These are phyloP conservation scores for Nicotiana knightiana DNA, from an alignment of 257 asterid species.

Conservation along the genomic window DNA sequence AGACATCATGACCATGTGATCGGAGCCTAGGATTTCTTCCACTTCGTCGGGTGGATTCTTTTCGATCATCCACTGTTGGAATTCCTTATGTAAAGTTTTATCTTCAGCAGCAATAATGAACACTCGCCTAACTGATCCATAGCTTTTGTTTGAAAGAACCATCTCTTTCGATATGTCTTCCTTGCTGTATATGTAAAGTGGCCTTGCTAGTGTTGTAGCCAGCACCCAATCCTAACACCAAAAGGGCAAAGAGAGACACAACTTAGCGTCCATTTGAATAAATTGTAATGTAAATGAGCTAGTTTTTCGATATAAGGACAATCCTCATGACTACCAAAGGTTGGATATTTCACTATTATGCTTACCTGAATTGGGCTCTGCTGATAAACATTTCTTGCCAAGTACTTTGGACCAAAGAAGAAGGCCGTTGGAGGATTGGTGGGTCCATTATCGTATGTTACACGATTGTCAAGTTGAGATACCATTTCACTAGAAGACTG, in stretches of 20 bases:
- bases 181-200: background rate
- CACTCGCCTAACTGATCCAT: conserved; percentile 24
- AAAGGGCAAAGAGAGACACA: background rate
- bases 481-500: background rate
- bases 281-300: no score
- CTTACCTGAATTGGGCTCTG: conserved; percentile 25
- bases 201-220: conserved; percentile 23
- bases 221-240: conserved; percentile 24
- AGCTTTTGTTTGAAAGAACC: background rate
- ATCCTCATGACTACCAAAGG: background rate
- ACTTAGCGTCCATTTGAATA: background rate
- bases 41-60: conserved; percentile 30
- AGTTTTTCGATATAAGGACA: background rate
- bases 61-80: conserved; percentile 25
- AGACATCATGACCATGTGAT: conserved; percentile 36
- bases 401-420: conserved; percentile 17
- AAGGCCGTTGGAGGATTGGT: conserved; percentile 22
- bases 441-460: conserved; percentile 14
- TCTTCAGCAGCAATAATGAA: conserved; percentile 17
- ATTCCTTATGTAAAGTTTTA: conserved; percentile 2
- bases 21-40: conserved; percentile 23
- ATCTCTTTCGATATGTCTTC: conserved; percentile 14
- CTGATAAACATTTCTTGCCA: conserved; percentile 17
- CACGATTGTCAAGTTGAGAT: conserved; percentile 10
- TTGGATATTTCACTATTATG: background rate